Percentiles rank a stretch among this genome's conserved stretches.
Evolutionary conservation across 2,329 filamentous ascomycete genomes (phyloP).

Genomic region (Apiospora sp.): DNA sequence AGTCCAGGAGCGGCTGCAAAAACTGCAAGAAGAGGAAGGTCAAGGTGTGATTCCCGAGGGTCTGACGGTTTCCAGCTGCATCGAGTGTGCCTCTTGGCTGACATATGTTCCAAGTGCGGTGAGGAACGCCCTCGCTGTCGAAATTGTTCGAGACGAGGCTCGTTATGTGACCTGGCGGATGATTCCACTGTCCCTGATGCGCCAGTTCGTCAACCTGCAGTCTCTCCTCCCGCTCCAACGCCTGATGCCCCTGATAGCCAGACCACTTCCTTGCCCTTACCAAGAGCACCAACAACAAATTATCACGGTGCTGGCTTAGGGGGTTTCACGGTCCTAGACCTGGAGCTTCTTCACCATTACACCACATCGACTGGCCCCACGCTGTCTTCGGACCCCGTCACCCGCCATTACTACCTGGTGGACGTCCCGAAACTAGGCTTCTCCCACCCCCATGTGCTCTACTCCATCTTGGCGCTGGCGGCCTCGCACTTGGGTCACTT

Average conservation of each 20-base stretch:
- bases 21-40: constrained; percentile 33
- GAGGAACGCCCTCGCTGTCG: neutral
- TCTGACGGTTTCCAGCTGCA: neutral
- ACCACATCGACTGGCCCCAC: constrained; percentile 46
- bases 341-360: constrained; percentile 51
- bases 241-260: neutral
- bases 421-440: constrained; percentile 32
- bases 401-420: constrained; percentile 33
- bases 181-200: neutral
- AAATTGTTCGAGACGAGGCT: neutral
- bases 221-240: neutral
- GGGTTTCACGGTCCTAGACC: constrained; percentile 28
- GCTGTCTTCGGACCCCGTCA: constrained; percentile 39
- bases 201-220: neutral
- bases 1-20: constrained; percentile 27
- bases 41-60: neutral
- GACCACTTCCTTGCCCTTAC: neutral
- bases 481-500: constrained; percentile 16
- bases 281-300: neutral
- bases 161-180: neutral
- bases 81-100: neutral
- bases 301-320: neutral
- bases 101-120: neutral
- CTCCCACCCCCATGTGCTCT: constrained; percentile 32
- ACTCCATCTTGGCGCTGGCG: constrained; percentile 18